These are phyloP conservation scores for Aurantiochytrium sp. DNA, from an alignment of 108 stramenopile species.

Conservation along the genomic window DNA sequence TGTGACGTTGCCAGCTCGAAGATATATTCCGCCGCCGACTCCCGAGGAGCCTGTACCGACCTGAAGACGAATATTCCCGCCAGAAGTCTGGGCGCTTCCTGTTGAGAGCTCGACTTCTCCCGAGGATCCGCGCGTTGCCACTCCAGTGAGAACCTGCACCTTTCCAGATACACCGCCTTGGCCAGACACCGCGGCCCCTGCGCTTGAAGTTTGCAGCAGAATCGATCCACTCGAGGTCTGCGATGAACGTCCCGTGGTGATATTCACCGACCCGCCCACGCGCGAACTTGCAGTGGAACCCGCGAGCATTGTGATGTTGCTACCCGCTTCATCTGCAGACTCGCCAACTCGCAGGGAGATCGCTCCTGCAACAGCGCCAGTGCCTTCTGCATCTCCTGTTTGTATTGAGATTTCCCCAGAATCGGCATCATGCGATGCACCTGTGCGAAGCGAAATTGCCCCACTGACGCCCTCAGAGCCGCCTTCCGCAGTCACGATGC, in stretches of 20 bases:
- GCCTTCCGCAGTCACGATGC: not conserved
- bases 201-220: not conserved
- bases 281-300: not conserved
- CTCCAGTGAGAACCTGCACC: conserved; percentile 31
- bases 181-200: not conserved
- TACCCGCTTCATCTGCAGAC: not conserved
- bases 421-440: not conserved
- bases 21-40: not conserved
- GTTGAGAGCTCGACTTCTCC: conserved; percentile 33
- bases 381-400: not conserved
- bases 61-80: conserved; percentile 28
- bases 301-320: not conserved
- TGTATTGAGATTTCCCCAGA: not conserved
- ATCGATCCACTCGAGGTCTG: not conserved
- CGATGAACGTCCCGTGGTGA: not conserved
- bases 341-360: not conserved
- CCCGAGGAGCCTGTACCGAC: conserved; percentile 24
- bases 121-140: conserved; percentile 25
- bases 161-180: conserved; percentile 33
- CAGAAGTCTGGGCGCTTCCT: conserved; percentile 16
- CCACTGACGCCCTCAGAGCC: not conserved
- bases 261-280: not conserved
- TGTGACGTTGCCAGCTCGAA: not conserved
- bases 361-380: not conserved
- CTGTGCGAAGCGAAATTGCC: conserved; percentile 19